phyloP scores from a whole-genome alignment of 768 basidiomycete genomes.

The Lentinula sp. region DNA sequence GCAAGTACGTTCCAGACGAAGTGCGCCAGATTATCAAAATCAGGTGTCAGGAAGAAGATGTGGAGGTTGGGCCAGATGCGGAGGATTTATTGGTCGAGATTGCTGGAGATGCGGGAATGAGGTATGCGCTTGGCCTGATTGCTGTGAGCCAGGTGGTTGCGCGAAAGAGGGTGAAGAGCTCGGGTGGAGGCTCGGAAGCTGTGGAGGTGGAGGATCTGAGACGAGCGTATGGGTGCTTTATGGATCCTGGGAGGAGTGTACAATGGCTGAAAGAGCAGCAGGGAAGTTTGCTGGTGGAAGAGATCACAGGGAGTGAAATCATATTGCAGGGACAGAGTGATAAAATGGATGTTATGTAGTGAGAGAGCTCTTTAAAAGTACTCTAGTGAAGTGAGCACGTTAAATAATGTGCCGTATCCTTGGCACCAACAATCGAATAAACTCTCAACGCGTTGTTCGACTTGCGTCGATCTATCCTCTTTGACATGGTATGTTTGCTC shows the following conservation, averaged over 20 bases:
- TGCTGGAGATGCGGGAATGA: constrained; percentile 83
- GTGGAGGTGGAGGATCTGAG: constrained; percentile 86
- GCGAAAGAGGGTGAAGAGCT: constrained; percentile 51
- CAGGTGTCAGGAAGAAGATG: constrained; percentile 94
- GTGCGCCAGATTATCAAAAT: constrained; percentile 91
- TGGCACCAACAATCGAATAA: not conserved
- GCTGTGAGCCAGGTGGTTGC: constrained; percentile 88
- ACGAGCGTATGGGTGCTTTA: constrained; percentile 82
- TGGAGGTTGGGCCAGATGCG: constrained; percentile 70
- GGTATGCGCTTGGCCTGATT: constrained; percentile 93
- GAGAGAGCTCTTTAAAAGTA: not conserved
- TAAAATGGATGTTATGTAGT: not conserved
- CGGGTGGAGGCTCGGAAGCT: constrained; percentile 40
- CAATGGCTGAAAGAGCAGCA: constrained; percentile 88
- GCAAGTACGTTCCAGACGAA: constrained; percentile 77
- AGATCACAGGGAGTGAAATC: constrained; percentile 32
- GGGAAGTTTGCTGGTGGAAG: constrained; percentile 69
- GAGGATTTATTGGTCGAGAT: constrained; percentile 79
- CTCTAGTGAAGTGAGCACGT: not conserved
- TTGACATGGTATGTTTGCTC: too few relatives aligned
- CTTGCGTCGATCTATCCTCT: too few relatives aligned
- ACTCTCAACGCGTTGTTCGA: too few relatives aligned
- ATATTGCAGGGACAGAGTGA: not conserved
- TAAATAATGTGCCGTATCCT: not conserved
- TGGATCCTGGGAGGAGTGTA: constrained; percentile 89